Conservation (phyloP, 805 yeast genomes). For the Blastobotrys americana region DNA sequence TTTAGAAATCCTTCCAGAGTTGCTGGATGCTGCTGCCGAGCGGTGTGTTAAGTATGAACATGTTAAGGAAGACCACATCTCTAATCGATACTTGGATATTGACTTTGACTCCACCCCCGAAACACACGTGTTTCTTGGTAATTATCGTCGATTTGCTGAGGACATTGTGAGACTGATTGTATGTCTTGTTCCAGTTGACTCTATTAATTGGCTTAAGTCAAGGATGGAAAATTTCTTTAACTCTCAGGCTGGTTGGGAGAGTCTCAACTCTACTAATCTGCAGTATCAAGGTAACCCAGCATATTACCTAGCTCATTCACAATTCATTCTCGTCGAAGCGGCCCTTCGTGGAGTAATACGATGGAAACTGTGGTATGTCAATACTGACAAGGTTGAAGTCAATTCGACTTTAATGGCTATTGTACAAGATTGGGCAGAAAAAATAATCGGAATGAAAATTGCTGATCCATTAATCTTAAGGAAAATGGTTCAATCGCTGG, state of each 20-base stretch:
- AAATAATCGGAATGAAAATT: slow-evolving; percentile 61
- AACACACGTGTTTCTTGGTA: slow-evolving; percentile 62
- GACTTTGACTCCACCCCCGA: slow-evolving; percentile 90
- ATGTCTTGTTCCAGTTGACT: slow-evolving; percentile 76
- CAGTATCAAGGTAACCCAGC: slow-evolving; percentile 53
- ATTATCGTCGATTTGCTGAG: slow-evolving; percentile 77
- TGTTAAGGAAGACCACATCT: slow-evolving; percentile 55
- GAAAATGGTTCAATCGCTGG: slow-evolving; percentile 84
- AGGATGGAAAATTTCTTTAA: slow-evolving; percentile 67
- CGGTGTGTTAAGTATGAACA: slow-evolving; percentile 68
- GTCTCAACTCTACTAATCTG: slow-evolving; percentile 43
- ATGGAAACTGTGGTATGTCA: slow-evolving; percentile 90
- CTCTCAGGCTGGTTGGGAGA: slow-evolving; percentile 58
- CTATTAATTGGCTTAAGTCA: slow-evolving; percentile 73
- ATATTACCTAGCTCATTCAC: slow-evolving; percentile 68
- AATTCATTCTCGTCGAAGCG: slow-evolving; percentile 79
- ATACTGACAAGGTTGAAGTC: slow-evolving; percentile 47
- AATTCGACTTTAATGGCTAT: slow-evolving; percentile 49
- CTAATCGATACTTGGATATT: slow-evolving; percentile 61
- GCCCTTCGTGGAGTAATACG: slow-evolving; percentile 87
- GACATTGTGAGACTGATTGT: slow-evolving; percentile 84
- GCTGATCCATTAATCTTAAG: slow-evolving; percentile 75
- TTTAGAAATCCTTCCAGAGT: slow-evolving; percentile 50
- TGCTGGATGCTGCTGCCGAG: slow-evolving; percentile 70
- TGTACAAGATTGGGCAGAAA: slow-evolving; percentile 51